A percentile compares a stretch with the other conserved stretches of the same genome.
Evolutionary conservation across 495 filamentous ascomycete genomes (phyloP).

Genomic region (Hypoxylon trugodes): DNA sequence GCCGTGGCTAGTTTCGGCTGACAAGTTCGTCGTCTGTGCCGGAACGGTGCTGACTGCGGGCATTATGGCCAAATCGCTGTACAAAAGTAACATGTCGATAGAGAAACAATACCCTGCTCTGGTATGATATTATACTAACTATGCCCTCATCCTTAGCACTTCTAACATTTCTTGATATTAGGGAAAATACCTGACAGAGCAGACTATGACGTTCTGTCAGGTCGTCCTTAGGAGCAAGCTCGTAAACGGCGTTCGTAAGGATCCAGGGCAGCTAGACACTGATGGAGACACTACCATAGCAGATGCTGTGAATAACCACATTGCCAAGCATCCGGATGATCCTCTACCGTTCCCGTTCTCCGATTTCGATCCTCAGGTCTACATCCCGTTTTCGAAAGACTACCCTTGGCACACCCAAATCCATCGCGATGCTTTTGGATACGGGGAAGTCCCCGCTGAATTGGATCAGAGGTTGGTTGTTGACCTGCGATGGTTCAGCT

Average conservation of each 20-base stretch:
- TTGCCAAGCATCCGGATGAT: neutral
- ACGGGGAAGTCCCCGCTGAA: neutral
- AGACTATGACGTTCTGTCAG: conserved; percentile 4
- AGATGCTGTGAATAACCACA: neutral
- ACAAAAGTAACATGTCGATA: neutral
- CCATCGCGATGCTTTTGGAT: conserved; percentile 1
- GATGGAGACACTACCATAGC: neutral
- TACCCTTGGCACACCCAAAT: conserved; percentile 4
- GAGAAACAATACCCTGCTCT: neutral
- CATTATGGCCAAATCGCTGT: conserved; percentile 1
- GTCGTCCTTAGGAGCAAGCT: neutral
- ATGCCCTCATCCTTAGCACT: too few species aligned
- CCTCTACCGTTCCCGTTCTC: neutral
- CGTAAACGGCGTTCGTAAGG: neutral
- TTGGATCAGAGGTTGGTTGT: conserved; percentile 1
- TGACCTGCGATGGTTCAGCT: neutral
- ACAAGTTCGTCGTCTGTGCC: neutral
- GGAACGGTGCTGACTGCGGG: neutral
- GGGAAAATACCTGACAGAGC: conserved; percentile 1
- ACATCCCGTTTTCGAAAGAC: neutral
- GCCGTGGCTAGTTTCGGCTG: neutral
- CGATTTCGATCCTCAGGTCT: neutral
- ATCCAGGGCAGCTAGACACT: neutral
- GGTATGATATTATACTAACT: neutral
- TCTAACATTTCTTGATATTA: neutral